Evolutionary conservation across 768 basidiomycete species (phyloP).

Genomic region (Imleria badia): DNA sequence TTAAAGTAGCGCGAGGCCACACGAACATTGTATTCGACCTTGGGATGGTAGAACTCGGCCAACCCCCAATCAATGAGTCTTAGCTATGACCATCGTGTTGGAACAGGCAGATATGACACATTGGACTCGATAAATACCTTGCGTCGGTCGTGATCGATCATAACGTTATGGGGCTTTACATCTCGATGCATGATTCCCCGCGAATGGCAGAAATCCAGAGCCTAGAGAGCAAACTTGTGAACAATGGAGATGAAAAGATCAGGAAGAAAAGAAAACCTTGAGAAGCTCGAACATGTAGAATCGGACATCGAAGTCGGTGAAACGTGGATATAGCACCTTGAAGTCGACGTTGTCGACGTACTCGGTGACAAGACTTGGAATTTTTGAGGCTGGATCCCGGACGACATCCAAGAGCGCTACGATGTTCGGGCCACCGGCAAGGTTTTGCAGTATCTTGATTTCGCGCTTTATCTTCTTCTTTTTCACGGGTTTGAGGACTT

Average conservation of each 20-base stretch:
- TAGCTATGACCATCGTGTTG: slow-evolving; percentile 49
- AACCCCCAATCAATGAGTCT: slow-evolving; percentile 98
- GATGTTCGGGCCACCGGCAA: slow-evolving; percentile 94
- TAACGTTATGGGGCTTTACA: slow-evolving; percentile 98
- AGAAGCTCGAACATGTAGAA: slow-evolving; percentile 97
- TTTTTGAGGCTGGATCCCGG: slow-evolving; percentile 93
- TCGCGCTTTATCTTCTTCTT: slow-evolving; percentile 99
- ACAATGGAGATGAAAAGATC: slow-evolving; percentile 1
- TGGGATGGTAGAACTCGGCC: slow-evolving; percentile 98
- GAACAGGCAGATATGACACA: slow-evolving; percentile 8
- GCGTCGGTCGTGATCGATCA: slow-evolving; percentile 98
- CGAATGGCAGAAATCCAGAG: slow-evolving; percentile 96
- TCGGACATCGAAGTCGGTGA: slow-evolving; percentile 93
- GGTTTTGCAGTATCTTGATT: slow-evolving; percentile 96
- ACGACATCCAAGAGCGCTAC: slow-evolving; percentile 94
- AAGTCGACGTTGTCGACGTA: slow-evolving; percentile 98
- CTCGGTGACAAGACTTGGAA: slow-evolving; percentile 95
- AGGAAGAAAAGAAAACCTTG: slow-evolving; percentile 53
- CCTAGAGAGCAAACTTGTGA: slow-evolving; percentile 43
- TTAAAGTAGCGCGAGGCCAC: slow-evolving; percentile 98
- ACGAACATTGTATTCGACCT: slow-evolving; percentile 96
- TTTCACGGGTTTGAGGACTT: slow-evolving; percentile 98
- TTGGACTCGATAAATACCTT: slow-evolving; percentile 53
- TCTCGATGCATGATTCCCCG: slow-evolving; percentile 99
- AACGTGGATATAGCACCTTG: slow-evolving; percentile 93